Conservation (phyloP, 73 alveolate species). For the Paraurostyla sp. region DNA sequence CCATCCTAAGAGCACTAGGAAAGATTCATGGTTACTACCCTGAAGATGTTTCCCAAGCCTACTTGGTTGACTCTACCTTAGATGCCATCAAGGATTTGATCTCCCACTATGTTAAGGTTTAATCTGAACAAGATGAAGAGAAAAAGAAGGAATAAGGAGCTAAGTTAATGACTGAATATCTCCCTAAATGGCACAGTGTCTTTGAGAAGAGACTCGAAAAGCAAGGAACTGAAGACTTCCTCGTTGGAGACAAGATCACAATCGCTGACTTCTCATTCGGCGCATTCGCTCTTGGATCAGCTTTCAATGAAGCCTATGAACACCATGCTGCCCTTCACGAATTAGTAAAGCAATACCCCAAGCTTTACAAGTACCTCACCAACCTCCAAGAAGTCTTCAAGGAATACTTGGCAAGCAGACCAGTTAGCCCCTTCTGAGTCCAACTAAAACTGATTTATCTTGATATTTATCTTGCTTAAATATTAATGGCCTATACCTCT, state of each 20-base stretch:
- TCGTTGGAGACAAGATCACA: constrained; percentile 49
- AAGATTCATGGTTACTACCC: constrained; percentile 70
- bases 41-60: constrained; percentile 50
- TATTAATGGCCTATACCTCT: too few species aligned
- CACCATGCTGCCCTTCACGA: too few species aligned
- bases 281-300: background rate
- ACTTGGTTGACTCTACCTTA: constrained; percentile 33
- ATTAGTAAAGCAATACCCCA: too few species aligned
- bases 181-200: constrained; percentile 6
- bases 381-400: too few species aligned
- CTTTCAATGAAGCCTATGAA: constrained; percentile 47
- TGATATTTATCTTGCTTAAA: too few species aligned
- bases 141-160: background rate
- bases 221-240: background rate
- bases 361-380: too few species aligned
- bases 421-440: too few species aligned
- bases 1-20: constrained; percentile 62
- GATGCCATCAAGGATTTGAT: constrained; percentile 1
- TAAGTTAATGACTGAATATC: background rate
- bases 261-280: constrained; percentile 56
- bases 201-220: constrained; percentile 40
- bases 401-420: too few species aligned
- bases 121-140: constrained; percentile 32
- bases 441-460: too few species aligned
- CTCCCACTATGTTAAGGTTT: background rate